These are phyloP conservation scores for Venturia effusa DNA, from an alignment of 2,329 filamentous ascomycete species.

Conservation along the genomic window DNA sequence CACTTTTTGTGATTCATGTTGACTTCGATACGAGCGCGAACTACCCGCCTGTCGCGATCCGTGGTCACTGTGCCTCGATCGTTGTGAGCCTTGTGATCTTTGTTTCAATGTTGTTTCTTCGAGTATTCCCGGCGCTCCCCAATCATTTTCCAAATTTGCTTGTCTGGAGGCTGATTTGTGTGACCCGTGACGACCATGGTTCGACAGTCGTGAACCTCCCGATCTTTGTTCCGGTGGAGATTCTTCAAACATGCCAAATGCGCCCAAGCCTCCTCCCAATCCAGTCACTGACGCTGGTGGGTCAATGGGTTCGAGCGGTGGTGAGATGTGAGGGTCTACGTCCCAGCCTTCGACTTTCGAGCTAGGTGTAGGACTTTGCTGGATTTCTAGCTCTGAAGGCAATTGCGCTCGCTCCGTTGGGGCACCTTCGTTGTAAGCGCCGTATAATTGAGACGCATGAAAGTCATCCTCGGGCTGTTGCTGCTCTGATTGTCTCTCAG, in stretches of 20 bases:
- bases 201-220: not conserved
- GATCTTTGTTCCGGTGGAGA: too few species aligned
- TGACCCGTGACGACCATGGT: not conserved
- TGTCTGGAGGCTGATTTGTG: not conserved
- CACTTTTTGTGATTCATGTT: not conserved
- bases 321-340: not conserved
- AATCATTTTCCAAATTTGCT: not conserved
- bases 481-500: not conserved
- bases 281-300: not conserved
- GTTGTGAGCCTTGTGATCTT: not conserved
- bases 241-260: not conserved
- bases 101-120: not conserved
- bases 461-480: not conserved
- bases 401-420: not conserved
- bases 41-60: not conserved
- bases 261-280: not conserved
- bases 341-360: constrained; percentile 2
- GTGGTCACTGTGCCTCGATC: not conserved
- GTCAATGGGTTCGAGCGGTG: not conserved
- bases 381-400: not conserved
- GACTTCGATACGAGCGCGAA: not conserved
- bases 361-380: not conserved
- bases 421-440: not conserved
- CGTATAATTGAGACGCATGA: not conserved
- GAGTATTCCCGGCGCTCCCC: not conserved